Evolutionary conservation across 1,284 basidiomycete species (phyloP), one percentile per base, ranked within the genome.

Genomic region (Marasmius fiardii): DNA sequence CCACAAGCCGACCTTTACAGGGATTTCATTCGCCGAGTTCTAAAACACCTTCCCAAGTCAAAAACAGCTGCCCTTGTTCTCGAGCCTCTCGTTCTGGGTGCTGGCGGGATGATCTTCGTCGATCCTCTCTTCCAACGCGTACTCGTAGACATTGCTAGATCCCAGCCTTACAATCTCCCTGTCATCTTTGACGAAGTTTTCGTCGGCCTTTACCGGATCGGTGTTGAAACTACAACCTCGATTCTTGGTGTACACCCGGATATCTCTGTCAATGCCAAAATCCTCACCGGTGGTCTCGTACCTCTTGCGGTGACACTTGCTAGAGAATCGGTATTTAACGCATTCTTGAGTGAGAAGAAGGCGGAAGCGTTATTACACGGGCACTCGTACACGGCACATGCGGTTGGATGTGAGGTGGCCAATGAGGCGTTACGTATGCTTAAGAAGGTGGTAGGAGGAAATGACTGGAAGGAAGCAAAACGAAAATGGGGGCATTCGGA

Each of bases 181-280:
- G 88, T 99, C 58, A 86, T 99, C 57, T 98, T 92, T 65, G 96
- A 99, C 70, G 96, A 98, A 70, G 96, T 99, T 5, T 98, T 98
- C 69, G 86, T 90, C 14, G 96, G 96, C 0, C 77, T 98, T 10
- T 86, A 95, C 67, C 90, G 96, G 28, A 79, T 97, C 48, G 95
- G 95, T 1, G 74, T 89, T 63, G 73, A 83, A 58, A 87, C 85
- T 37, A 79, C 86, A 0, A 78, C 80, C 0, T 73, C 83, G 2
- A 69, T 93, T 12, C 79, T 97, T 1, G 88, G 89, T 8, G 79
- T 81, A 11, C 69, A 77, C 12, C 94, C 94, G 1, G 94, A 99
- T 68, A 91, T 98, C 51, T 85, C 91, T 0, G 92, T 93, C 47
- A 86, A 96, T 63, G 96, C 95, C 39, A 99, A 99, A 71, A 90